Percentiles rank a stretch among this genome's conserved stretches.
phyloP scores from a whole-genome alignment of 2,329 filamentous ascomycete genomes.

The Scedosporium dehoogii region DNA sequence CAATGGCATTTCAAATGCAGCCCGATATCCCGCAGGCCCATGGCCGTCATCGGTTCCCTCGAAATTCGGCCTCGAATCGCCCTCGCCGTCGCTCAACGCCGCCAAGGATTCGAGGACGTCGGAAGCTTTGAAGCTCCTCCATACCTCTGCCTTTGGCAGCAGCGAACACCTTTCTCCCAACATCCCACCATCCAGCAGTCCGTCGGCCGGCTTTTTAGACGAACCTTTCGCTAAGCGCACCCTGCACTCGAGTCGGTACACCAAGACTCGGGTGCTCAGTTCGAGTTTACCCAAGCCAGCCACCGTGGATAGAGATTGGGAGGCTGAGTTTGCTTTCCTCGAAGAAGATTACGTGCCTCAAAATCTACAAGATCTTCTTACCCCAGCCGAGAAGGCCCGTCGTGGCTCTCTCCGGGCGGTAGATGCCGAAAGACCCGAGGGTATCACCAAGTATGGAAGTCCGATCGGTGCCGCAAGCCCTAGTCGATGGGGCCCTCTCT shows the following conservation, averaged over 20 bases:
- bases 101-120: constrained; percentile 52
- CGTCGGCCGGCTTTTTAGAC: constrained; percentile 41
- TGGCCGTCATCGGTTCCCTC: constrained; percentile 89
- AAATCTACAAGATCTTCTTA: constrained; percentile 55
- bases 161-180: constrained; percentile 50
- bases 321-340: constrained; percentile 59
- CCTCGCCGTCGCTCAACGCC: constrained; percentile 60
- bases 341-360: constrained; percentile 85
- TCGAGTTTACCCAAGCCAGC: constrained; percentile 54
- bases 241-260: constrained; percentile 58
- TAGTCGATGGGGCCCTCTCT: constrained; percentile 51
- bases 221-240: constrained; percentile 61
- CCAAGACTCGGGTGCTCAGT: constrained; percentile 59
- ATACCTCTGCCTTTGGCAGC: constrained; percentile 58
- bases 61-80: constrained; percentile 81
- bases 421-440: constrained; percentile 37
- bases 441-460: constrained; percentile 49
- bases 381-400: constrained; percentile 56
- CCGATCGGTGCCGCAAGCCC: constrained; percentile 46
- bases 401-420: constrained; percentile 46
- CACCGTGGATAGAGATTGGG: constrained; percentile 55
- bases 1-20: constrained; percentile 86
- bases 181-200: constrained; percentile 29
- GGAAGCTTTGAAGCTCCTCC: constrained; percentile 53
- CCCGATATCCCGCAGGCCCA: constrained; percentile 65